Base-by-base conservation (phyloP, 805 yeast genomes). In the Metschnikowia corniflorae region DNA sequence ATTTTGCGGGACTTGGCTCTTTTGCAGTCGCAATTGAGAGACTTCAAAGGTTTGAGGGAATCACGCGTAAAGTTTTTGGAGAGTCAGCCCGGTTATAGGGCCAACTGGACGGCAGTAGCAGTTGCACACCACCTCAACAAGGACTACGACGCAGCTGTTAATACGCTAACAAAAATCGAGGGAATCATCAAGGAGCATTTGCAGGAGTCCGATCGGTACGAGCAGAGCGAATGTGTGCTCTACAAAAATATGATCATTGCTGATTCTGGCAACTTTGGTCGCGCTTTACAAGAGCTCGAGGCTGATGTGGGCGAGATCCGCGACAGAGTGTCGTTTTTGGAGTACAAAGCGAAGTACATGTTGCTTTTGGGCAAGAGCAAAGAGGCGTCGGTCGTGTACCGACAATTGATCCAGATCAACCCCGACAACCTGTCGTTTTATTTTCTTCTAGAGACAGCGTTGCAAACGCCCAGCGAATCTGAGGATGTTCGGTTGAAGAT, bases 21-120 rank as follows among this genome's bases (percentile, higher is more conserved):
- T 29, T 71, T 86, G 61, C 91, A 89, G 54, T 66, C 84, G 19
- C 97, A 93, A 52, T 68, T 72, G 45, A 78, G 96, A 43, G 89
- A 86, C 53, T 86, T 68, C 55, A 75, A 75, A 49, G 71, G 71
- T 16, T 70, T 83, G 43, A 70, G 76, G 4, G 74, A 64, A 8
- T 74, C 91, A 2, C 75, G 97, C 50, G 78, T 76, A 42, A 69
- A 71, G 25, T 80, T 78, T 51, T 71, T 93, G 59, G 85, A 82
- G 50, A 72, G 75, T 17, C 81, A 75, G 49, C 79, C 93, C 8
- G 95, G 95, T 0, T 85, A 78, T 56, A 75, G 96, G 46, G 88
- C 91, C 43, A 85, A 86, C 55, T 89, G 96, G 96, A 84, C 95
- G 1, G 81, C 82, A 0, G 70, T 84, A 34, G 96, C 95, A 1